Evolutionary conservation across 345 rosid species (phyloP), one percentile per base, ranked within the genome.

Genomic region (Eucalyptus lansdowneana): DNA sequence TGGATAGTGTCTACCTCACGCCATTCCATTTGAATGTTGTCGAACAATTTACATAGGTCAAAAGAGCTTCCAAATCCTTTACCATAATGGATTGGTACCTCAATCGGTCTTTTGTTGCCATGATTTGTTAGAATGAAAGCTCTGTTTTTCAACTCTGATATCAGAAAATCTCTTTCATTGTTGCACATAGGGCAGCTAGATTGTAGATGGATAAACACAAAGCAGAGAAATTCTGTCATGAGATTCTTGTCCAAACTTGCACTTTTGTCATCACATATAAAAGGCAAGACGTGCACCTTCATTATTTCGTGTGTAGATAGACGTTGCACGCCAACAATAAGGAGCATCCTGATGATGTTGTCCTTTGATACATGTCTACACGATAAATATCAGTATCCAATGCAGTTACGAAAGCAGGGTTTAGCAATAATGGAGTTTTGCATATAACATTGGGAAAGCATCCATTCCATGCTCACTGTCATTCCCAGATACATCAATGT

Each of bases 241-340:
- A 96, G 92, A 81, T 88, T 90, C 40, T 90, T 92, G 87, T 88
- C 87, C 47, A 89, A 87, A 62, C 80, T 90, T 47, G 62, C 87
- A 54, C 67, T 90, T 86, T 87, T 88, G 65, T 89, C 93, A 87
- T 92, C 93, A 89, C 91, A 94, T 40, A 96, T 86, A 50, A 3
- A 94, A 80, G 97, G 98, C 93, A 97, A 90, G 92, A 97, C 89
- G 58, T 96, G 97, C 90, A 95, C 89, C 93, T 91, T 97, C 76
- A 95, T 89, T 90, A 97, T 96, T 90, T 97, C 99, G 94, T 97
- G 99, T 25, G 98, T 94, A 90, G 99, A 95, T 87, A 97, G 92
- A 91, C 92, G 94, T 87, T 95, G 97, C 85, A 95, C 94, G 44
- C 99, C 99, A 86, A 95, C 90, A 90, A 86, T 93, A 88, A 89